Conservation (phyloP, 1,284 basidiomycete genomes). For the Rhodofomes roseus region DNA sequence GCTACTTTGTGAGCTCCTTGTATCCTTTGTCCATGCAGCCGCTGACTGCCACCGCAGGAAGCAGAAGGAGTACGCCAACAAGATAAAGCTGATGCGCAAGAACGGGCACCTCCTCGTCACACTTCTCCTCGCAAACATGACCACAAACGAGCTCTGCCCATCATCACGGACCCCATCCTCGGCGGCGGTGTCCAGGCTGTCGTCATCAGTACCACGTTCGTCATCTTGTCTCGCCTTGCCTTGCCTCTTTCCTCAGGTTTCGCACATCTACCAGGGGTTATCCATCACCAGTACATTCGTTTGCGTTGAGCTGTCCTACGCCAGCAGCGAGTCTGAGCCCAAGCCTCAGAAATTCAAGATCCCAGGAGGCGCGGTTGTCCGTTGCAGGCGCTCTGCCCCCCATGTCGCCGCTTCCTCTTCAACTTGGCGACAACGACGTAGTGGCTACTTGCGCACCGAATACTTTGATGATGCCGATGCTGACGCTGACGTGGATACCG, state of each 20-base stretch:
- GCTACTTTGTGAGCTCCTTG: slow-evolving; percentile 64
- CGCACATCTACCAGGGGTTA: not conserved
- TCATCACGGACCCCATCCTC: slow-evolving; percentile 85
- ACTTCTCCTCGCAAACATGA: slow-evolving; percentile 83
- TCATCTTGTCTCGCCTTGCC: slow-evolving; percentile 59
- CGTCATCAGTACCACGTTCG: slow-evolving; percentile 79
- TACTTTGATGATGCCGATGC: too few relatives aligned
- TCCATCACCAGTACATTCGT: slow-evolving; percentile 3
- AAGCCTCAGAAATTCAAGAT: slow-evolving; percentile 11
- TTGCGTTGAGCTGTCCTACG: slow-evolving; percentile 45
- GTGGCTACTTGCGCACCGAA: too few relatives aligned
- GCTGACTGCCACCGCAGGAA: slow-evolving; percentile 37
- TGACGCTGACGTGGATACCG: too few relatives aligned
- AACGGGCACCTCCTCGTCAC: slow-evolving; percentile 85
- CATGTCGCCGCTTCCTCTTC: slow-evolving; percentile 22
- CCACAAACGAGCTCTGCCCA: slow-evolving; percentile 88
- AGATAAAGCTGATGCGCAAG: slow-evolving; percentile 85
- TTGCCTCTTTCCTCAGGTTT: not conserved
- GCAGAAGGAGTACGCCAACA: slow-evolving; percentile 78
- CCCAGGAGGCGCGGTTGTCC: slow-evolving; percentile 10
- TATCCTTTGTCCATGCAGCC: not conserved
- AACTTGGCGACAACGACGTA: too few relatives aligned
- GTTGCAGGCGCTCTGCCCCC: slow-evolving; percentile 30
- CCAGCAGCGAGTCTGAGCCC: slow-evolving; percentile 18
- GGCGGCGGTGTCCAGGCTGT: slow-evolving; percentile 84